Conservation (phyloP, 163 green algal species). For the Scenedesmus sp. region DNA sequence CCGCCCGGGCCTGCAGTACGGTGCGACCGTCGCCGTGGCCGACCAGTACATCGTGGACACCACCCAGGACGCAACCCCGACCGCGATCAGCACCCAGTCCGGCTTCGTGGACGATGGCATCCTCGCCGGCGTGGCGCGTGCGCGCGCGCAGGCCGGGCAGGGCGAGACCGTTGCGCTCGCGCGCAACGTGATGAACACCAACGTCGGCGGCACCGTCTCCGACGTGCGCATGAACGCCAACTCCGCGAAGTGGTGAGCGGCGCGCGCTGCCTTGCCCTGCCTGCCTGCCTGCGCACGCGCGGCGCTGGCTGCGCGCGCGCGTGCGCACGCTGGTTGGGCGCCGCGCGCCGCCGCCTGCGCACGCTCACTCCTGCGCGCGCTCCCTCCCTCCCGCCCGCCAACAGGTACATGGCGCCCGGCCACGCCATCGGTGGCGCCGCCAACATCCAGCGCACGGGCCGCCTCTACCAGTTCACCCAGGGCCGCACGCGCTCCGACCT, state of each 20-base stretch:
- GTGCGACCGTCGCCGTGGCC: not conserved
- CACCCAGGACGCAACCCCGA: not conserved
- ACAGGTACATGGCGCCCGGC: constrained; percentile 40
- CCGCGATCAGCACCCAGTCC: too few species aligned
- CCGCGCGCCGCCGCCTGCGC: too few species aligned
- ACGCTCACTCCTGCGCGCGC: not conserved
- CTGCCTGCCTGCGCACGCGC: too few species aligned
- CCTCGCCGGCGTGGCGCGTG: not conserved
- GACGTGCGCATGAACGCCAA: constrained; percentile 37
- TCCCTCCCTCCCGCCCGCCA: not conserved
- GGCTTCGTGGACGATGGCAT: too few species aligned
- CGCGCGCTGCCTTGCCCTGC: too few species aligned
- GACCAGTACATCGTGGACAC: constrained; percentile 1
- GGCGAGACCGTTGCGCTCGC: constrained; percentile 13
- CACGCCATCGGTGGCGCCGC: constrained; percentile 8
- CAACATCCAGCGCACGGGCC: not conserved
- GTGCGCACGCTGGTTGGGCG: too few species aligned
- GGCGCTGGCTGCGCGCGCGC: too few species aligned
- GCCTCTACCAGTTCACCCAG: constrained; percentile 17
- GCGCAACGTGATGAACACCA: not conserved
- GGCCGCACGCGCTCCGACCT: not conserved
- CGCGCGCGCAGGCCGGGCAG: constrained; percentile 15
- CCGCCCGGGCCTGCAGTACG: constrained; percentile 39
- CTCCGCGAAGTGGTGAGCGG: not conserved
- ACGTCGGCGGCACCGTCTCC: not conserved